phyloP scores from a whole-genome alignment of 2,329 filamentous ascomycete genomes.

The Cryphonectria japonica region DNA sequence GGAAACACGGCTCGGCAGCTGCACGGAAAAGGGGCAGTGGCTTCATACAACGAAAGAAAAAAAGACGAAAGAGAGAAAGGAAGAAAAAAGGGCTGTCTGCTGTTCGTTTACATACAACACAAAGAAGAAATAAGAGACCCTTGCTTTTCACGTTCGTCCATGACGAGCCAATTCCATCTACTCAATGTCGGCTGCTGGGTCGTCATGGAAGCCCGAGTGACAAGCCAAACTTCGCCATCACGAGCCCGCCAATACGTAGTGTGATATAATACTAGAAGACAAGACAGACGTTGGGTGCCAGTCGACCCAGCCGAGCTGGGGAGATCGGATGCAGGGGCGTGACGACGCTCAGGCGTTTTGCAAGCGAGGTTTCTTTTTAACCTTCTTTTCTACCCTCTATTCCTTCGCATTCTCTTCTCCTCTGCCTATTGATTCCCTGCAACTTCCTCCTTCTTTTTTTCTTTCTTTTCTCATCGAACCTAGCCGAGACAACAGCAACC shows the following conservation, averaged over 20 bases:
- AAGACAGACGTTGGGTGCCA: neutral
- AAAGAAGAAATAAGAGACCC: neutral
- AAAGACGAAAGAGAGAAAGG: neutral
- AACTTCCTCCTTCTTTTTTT: neutral
- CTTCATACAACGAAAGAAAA: neutral
- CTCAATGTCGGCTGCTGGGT: neutral
- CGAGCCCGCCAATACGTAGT: neutral
- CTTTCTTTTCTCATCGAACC: neutral
- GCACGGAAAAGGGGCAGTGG: neutral
- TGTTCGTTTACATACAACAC: neutral
- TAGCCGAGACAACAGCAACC: neutral
- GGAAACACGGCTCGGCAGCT: slow-evolving; percentile 20
- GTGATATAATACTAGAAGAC: neutral
- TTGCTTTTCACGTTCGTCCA: neutral
- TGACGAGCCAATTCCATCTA: neutral
- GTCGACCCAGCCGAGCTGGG: neutral
- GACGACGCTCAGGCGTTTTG: neutral
- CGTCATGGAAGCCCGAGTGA: neutral
- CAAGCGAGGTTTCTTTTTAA: neutral
- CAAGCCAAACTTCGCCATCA: neutral
- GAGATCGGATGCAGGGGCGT: neutral
- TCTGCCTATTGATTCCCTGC: neutral
- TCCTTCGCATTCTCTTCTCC: neutral
- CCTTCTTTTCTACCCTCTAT: neutral
- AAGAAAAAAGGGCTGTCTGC: neutral